phyloP scores from a whole-genome alignment of 495 filamentous ascomycete species.

The Rusavskia elegans region DNA sequence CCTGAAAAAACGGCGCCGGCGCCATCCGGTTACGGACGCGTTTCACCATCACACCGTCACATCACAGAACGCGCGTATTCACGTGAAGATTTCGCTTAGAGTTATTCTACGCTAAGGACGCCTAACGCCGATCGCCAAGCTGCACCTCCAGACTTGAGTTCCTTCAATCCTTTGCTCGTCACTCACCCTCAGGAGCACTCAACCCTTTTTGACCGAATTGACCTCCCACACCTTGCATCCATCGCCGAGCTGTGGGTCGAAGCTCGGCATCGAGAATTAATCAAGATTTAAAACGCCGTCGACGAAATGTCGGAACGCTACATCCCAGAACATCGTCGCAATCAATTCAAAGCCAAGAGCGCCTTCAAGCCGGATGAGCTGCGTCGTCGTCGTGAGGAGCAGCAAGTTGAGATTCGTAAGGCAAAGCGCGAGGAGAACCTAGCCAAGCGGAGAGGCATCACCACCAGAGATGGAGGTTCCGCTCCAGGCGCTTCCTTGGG shows the following conservation, averaged over 20 bases:
- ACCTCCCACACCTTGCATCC: no score
- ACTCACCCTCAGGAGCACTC: no score
- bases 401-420: slow-evolving; percentile 97
- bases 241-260: background rate
- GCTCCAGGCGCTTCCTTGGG: slow-evolving; percentile 74
- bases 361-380: slow-evolving; percentile 98
- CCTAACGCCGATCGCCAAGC: background rate
- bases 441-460: slow-evolving; percentile 92
- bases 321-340: slow-evolving; percentile 98
- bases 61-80: no score
- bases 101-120: background rate
- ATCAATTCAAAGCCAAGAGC: slow-evolving; percentile 96
- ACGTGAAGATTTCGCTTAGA: background rate
- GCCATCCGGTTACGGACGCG: no score
- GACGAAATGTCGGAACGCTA: slow-evolving; percentile 81
- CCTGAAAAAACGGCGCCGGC: no score
- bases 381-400: slow-evolving; percentile 93
- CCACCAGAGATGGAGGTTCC: slow-evolving; percentile 49
- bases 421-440: slow-evolving; percentile 96
- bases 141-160: background rate
- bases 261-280: background rate
- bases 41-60: no score
- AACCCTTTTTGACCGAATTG: no score
- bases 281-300: background rate
- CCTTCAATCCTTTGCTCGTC: background rate